Evolutionary conservation across 1,284 basidiomycete species (phyloP).

Genomic region (Ceratobasidium sp.): DNA sequence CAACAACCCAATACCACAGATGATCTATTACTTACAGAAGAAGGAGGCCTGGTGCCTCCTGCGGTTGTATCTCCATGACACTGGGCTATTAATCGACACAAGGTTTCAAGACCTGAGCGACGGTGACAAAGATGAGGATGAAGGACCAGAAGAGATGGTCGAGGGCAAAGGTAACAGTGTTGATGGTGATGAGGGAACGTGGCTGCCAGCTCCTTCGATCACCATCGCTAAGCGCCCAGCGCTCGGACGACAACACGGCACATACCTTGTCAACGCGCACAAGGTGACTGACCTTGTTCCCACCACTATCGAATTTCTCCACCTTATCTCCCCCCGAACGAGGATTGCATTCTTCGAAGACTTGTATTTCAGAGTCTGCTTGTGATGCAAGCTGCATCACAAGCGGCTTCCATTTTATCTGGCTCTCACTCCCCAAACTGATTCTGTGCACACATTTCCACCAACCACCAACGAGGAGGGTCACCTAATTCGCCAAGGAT

Average conservation of each 20-base stretch:
- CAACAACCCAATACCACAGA: constrained; percentile 21
- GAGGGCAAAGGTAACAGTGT: not conserved
- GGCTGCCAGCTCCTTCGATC: not conserved
- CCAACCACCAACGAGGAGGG: not conserved
- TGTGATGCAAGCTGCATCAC: not conserved
- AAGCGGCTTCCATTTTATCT: not conserved
- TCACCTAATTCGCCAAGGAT: not conserved
- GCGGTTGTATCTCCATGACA: not conserved
- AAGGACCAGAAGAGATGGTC: not conserved
- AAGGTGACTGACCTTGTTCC: not conserved
- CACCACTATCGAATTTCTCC: not conserved
- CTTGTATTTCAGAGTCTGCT: not conserved
- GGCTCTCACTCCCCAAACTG: not conserved
- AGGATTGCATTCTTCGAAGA: not conserved
- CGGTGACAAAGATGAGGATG: too few species aligned
- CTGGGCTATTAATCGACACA: not conserved
- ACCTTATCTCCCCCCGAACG: not conserved
- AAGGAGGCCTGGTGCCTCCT: not conserved
- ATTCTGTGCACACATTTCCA: not conserved
- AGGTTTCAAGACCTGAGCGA: too few species aligned
- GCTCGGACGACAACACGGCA: not conserved
- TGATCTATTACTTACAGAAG: constrained; percentile 31
- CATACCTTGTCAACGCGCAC: not conserved
- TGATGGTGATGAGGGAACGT: not conserved
- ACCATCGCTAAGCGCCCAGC: constrained; percentile 11